These are phyloP conservation scores for Cercophora scortea DNA, from an alignment of 495 filamentous ascomycete genomes.

Conservation along the genomic window DNA sequence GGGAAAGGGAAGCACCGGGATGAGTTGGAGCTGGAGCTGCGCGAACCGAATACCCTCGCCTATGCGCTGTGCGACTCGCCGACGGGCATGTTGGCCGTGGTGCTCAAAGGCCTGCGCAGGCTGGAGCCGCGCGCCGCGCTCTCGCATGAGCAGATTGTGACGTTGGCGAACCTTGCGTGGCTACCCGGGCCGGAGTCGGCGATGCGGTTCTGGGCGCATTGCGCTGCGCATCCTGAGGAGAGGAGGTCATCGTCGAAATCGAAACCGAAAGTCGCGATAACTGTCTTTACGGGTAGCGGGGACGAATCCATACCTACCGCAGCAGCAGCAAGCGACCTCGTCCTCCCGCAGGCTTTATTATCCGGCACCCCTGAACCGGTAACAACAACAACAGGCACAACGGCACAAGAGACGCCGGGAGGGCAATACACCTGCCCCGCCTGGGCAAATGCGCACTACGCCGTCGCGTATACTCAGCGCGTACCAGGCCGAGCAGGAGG, in stretches of 20 bases:
- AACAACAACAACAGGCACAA: background rate
- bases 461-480: conserved; percentile 31
- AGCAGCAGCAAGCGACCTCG: background rate
- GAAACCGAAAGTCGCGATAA: conserved; percentile 31
- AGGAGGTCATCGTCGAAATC: background rate
- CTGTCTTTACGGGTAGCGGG: conserved; percentile 31
- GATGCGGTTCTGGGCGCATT: conserved; percentile 38
- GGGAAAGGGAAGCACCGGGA: too few species aligned
- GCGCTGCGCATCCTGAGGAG: conserved; percentile 19
- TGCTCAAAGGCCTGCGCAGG: conserved; percentile 25
- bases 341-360: background rate
- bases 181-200: conserved; percentile 41
- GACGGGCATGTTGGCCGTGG: conserved; percentile 39
- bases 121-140: background rate
- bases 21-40: background rate
- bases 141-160: conserved; percentile 34
- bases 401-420: background rate
- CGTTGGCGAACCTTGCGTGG: conserved; percentile 39
- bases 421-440: conserved; percentile 32
- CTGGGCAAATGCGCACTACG: conserved; percentile 35
- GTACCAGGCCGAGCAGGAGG: conserved; percentile 18
- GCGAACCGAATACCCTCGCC: conserved; percentile 39
- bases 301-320: background rate
- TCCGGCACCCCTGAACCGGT: background rate
- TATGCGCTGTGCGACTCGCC: conserved; percentile 49